Base-by-base conservation (phyloP, 805 yeast genomes). In the Candida mattraensis region DNA sequence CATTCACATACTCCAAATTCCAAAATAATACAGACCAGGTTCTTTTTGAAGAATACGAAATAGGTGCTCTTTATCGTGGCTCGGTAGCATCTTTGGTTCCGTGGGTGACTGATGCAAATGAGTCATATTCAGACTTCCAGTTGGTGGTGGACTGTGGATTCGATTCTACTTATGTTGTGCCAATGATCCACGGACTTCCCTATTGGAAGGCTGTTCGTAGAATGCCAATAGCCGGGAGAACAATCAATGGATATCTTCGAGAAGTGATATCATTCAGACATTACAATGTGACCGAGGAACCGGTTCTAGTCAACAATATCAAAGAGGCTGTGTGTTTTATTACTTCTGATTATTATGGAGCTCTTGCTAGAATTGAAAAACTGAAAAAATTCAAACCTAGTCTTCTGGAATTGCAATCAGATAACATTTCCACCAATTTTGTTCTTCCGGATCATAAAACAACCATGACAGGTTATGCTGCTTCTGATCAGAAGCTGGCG, bases 251-350 rank as follows among this genome's bases (percentile, higher is more conserved):
- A 3, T 76, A 82, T 32, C 60, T 94, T 34, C 72, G 88, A 44
- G 98, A 93, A 54, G 70, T 86, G 31, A 76, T 91, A 9, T 87
- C 96, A 2, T 93, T 84, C 54, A 70, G 97, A 35, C 93, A 93
- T 64, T 93, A 89, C 58, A 91, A 93, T 53, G 88, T 93, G 48
- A 80, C 87, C 55, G 96, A 93, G 42, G 99, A 94, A 60, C 82
- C 95, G 0, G 67, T 84, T 3, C 63, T 93, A 30, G 80, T 93
- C 31, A 87, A 88, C 54, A 80, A 83, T 30, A 84, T 94, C 47
- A 93, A 93, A 53, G 96, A 89, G 53, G 67, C 74, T 40, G 65
- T 91, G 23, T 72, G 86, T 58, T 79, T 76, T 66, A 76, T 86
- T n/a, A 78, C 91, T 0, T 43, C 48, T 14, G 76, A 84, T 49